Percentiles rank a stretch among this genome's conserved stretches.
Conservation (phyloP, 2,329 filamentous ascomycete genomes). For the Trichoderma lentiforme region DNA sequence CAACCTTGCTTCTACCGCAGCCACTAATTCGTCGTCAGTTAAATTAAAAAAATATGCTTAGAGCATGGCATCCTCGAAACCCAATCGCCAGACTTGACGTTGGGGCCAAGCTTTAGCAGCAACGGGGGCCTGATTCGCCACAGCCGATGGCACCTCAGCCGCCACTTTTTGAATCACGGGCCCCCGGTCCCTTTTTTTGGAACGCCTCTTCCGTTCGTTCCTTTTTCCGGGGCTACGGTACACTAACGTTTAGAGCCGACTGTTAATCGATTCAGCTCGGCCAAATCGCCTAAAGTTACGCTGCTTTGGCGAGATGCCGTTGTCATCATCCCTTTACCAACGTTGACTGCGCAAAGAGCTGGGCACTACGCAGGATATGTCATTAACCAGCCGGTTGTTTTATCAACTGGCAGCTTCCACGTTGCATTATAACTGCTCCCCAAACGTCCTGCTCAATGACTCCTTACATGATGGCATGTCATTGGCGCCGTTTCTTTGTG, state of each 20-base stretch:
- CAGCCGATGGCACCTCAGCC: slow-evolving; percentile 5
- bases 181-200: background rate
- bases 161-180: slow-evolving; percentile 1
- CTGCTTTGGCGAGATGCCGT: background rate
- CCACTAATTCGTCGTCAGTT: background rate
- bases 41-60: background rate
- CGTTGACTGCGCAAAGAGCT: background rate
- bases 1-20: background rate
- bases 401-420: background rate
- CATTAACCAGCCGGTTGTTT: background rate
- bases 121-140: background rate
- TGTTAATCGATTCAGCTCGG: background rate
- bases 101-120: background rate
- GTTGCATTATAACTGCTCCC: background rate
- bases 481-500: background rate
- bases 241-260: background rate
- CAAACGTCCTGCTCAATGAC: background rate
- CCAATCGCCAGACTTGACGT: background rate
- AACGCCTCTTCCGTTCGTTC: background rate
- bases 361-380: background rate
- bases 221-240: background rate
- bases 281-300: background rate
- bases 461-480: background rate
- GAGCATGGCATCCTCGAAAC: background rate
- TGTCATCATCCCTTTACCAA: background rate